Conservation (phyloP, 257 asterid genomes). For the Capsicum baccatum region DNA sequence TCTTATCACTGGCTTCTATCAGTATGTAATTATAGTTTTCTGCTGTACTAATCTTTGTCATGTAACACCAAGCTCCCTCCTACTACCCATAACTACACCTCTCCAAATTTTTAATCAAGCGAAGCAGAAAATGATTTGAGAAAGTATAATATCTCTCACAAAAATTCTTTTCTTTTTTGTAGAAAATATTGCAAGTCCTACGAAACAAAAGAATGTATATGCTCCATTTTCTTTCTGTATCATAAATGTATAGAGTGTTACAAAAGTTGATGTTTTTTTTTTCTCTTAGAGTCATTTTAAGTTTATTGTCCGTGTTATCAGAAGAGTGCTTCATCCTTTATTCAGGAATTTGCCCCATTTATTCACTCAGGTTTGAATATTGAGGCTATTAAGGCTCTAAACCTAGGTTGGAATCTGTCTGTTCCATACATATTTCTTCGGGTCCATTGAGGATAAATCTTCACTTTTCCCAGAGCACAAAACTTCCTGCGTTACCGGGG, state of each 20-base stretch:
- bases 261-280: background rate
- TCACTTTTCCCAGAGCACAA: background rate
- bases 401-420: background rate
- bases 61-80: background rate
- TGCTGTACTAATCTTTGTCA: background rate
- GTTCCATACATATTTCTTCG: background rate
- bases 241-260: background rate
- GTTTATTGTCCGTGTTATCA: background rate
- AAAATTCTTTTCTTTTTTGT: background rate
- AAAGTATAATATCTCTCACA: background rate
- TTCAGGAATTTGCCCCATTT: background rate
- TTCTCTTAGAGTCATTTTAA: background rate
- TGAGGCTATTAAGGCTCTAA: background rate
- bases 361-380: background rate
- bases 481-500: background rate
- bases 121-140: background rate
- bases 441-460: background rate
- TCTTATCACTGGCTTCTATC: conserved; percentile 6
- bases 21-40: background rate
- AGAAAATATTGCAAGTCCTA: background rate
- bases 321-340: background rate
- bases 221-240: background rate
- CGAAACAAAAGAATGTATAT: background rate
- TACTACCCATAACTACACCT: background rate
- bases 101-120: background rate